Evolutionary conservation across 1,284 basidiomycete species (phyloP), one percentile per base, ranked within the genome.

Genomic region (Papiliotrema nemorosa): DNA sequence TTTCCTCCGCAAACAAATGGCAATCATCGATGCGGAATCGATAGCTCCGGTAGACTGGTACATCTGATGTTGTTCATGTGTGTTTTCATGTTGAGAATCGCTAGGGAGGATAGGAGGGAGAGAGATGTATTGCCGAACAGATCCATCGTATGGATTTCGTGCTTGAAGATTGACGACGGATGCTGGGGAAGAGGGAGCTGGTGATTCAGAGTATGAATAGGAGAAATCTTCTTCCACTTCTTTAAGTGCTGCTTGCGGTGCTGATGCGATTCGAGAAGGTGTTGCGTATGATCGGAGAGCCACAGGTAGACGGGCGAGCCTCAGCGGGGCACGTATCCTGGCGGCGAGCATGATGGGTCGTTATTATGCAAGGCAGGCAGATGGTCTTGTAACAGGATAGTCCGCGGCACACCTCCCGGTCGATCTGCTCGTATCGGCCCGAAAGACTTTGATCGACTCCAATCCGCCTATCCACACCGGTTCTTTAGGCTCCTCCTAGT

Each of bases 11-110:
- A 72, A 61, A 57, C 73, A 73, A 39, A 75, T 69, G 5, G 62
- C 64, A 18, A 75, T 69, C 57, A 75, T 66, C 6, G 69, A 67
- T 13, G 70, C 50, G 9, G 65, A 58, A 49, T 74, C 72, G 31
- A 75, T 51, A 10, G 69, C 58, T 9, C 63, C 57, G 1, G 70
- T 66, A 2, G 69, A 44, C 10, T 66, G 66, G 56, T 72, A 75
- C 13, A 73, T 59, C 3, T 54, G 44, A 14, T 57, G 34, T 29
- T 68, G 65, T 21, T 20, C 26, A 5, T n/a, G 9, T 7, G 26
- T 42, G 12, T 12, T 34, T n/a, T 31, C 39, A 4, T 33, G 7
- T 10, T 24, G 31, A 4, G 31, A 5, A 18, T 49, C 47, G 21
- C n/a, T 4, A 5, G 37, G 47, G 22, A 49, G 10, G 14, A 35